Conservation (phyloP, 2,329 filamentous ascomycete species). For the Calonectria multiphialidica region DNA sequence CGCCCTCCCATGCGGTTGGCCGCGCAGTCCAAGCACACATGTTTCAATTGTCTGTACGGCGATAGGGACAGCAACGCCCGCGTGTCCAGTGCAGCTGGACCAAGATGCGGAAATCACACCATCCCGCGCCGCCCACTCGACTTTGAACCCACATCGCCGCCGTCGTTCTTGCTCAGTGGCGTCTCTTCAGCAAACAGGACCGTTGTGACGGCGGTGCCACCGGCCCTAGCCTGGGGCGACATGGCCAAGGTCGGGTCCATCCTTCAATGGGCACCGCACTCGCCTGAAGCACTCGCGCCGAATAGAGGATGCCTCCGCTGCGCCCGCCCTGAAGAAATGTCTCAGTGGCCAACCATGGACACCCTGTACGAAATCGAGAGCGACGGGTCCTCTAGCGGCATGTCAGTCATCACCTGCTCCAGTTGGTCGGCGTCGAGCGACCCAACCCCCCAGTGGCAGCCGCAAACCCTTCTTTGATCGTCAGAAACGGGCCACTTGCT, state of each 20-base stretch:
- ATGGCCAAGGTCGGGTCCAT: conserved; percentile 33
- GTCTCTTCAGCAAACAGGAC: conserved; percentile 32
- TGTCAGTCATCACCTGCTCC: conserved; percentile 40
- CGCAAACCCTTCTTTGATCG: conserved; percentile 37
- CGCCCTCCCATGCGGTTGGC: conserved; percentile 41
- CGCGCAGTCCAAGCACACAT: conserved; percentile 25
- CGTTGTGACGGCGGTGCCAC: conserved; percentile 39
- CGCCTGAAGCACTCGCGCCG: conserved; percentile 26
- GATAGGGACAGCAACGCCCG: conserved; percentile 31
- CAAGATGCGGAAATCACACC: conserved; percentile 42
- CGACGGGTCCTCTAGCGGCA: conserved; percentile 38
- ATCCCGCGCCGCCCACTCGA: conserved; percentile 36
- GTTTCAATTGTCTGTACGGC: conserved; percentile 34
- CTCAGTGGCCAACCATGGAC: conserved; percentile 37
- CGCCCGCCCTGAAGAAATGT: conserved; percentile 42
- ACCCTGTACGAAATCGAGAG: conserved; percentile 37
- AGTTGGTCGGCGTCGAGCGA: conserved; percentile 35
- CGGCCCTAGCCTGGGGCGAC: conserved; percentile 28
- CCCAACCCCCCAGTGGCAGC: conserved; percentile 37
- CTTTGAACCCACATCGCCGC: conserved; percentile 40
- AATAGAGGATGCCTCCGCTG: conserved; percentile 30
- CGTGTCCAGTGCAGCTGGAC: conserved; percentile 32
- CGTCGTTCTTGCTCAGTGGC: conserved; percentile 31
- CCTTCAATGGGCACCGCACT: conserved; percentile 33
- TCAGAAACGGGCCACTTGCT: conserved; percentile 32